phyloP scores from a whole-genome alignment of 192 early-diverging fungal species.

The Entomortierella chlamydospora region DNA sequence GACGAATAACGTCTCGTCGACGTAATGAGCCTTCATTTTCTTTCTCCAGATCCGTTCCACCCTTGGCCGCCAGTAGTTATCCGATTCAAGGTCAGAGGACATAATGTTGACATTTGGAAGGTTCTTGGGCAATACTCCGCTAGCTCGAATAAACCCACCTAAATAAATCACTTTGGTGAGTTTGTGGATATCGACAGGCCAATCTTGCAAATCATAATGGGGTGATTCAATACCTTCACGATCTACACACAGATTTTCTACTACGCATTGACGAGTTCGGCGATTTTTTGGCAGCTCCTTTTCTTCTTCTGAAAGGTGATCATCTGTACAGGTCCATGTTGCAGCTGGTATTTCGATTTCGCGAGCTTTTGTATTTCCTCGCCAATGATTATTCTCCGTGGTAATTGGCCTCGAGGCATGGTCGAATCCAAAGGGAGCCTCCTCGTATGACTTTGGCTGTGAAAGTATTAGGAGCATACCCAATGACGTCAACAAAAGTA shows the following conservation, averaged over 20 bases:
- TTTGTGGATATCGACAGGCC: too few species aligned
- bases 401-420: slow-evolving; percentile 1
- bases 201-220: too few species aligned
- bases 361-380: slow-evolving; percentile 1
- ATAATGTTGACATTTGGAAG: slow-evolving; percentile 41
- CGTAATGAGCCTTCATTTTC: slow-evolving; percentile 20
- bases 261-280: slow-evolving; percentile 27
- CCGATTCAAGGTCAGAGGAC: slow-evolving; percentile 25
- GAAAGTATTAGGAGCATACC: too few species aligned
- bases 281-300: slow-evolving; percentile 6
- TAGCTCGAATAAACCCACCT: slow-evolving; percentile 36
- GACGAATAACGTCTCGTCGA: slow-evolving; percentile 57
- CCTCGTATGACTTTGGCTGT: too few species aligned
- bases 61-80: slow-evolving; percentile 42
- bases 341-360: slow-evolving; percentile 15
- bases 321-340: slow-evolving; percentile 37
- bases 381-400: not conserved
- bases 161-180: too few species aligned
- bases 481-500: too few species aligned
- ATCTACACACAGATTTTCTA: slow-evolving; percentile 30
- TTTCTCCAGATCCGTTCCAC: slow-evolving; percentile 16
- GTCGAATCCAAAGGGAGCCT: not conserved
- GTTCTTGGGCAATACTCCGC: not conserved
- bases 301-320: slow-evolving; percentile 8
- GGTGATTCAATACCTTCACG: slow-evolving; percentile 13